phyloP scores from a whole-genome alignment of 331 rosid species.

The Acacia pycnantha region DNA sequence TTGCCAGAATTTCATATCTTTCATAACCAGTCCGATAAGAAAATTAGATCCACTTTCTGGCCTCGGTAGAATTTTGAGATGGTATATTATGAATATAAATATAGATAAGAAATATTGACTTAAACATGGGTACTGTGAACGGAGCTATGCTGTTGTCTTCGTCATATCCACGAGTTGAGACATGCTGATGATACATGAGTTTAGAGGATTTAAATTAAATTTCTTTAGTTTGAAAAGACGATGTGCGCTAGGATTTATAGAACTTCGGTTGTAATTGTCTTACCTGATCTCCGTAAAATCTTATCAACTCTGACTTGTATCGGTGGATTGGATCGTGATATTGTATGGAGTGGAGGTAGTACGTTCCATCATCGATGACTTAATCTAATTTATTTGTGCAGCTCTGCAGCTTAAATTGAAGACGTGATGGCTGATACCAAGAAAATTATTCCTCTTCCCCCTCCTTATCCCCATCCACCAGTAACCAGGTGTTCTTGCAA shows the following conservation, averaged over 20 bases:
- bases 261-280: neutral
- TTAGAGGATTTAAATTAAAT: neutral
- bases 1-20: conserved; percentile 3
- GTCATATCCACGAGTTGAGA: neutral
- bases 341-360: neutral
- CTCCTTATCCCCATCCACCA: conserved; percentile 49
- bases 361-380: neutral
- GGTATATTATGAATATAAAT: neutral
- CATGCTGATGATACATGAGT: neutral
- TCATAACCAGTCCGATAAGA: neutral
- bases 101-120: neutral
- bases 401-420: conserved; percentile 25
- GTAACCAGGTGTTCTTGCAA: conserved; percentile 19
- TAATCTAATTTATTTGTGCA: conserved; percentile 32
- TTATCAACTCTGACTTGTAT: neutral
- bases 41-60: neutral
- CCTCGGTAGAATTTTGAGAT: neutral
- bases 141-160: neutral
- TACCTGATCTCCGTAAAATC: neutral
- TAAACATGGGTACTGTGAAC: neutral
- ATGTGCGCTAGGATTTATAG: neutral
- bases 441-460: conserved; percentile 48
- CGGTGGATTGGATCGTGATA: neutral
- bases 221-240: neutral
- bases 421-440: conserved; percentile 33